These are phyloP conservation scores for Pseudocercospora fijiensis DNA, from an alignment of 2,329 filamentous ascomycete species.

Conservation along the genomic window DNA sequence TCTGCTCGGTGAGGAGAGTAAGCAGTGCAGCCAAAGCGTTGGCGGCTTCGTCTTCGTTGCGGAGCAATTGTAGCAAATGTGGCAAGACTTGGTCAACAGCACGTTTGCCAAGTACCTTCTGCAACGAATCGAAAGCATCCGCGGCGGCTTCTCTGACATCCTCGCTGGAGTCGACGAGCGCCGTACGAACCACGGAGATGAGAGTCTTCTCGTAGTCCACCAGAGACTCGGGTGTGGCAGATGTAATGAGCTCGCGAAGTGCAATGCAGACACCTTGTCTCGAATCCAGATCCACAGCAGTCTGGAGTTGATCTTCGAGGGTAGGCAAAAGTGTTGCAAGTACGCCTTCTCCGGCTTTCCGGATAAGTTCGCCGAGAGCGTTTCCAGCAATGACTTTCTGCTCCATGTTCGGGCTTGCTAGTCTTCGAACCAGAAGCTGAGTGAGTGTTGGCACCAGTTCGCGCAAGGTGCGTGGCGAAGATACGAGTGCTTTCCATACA, in stretches of 20 bases:
- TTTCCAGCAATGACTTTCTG: constrained; percentile 99
- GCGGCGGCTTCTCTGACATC: constrained; percentile 94
- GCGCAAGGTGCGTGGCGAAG: constrained; percentile 86
- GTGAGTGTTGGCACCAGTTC: constrained; percentile 93
- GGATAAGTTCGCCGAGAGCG: constrained; percentile 91
- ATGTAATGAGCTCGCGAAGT: constrained; percentile 85
- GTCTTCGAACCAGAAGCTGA: constrained; percentile 86
- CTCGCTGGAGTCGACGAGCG: constrained; percentile 82
- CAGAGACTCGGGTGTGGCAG: constrained; percentile 81
- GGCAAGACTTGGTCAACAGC: constrained; percentile 95
- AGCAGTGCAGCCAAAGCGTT: constrained; percentile 90
- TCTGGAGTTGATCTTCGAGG: constrained; percentile 85
- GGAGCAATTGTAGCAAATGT: constrained; percentile 83
- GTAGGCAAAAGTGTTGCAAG: constrained; percentile 84
- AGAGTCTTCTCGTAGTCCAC: constrained; percentile 94
- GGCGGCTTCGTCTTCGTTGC: constrained; percentile 80
- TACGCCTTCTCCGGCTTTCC: constrained; percentile 93
- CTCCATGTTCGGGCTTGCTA: constrained; percentile 96
- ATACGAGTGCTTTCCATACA: constrained; percentile 96
- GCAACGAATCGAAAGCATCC: constrained; percentile 92
- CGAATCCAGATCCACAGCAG: constrained; percentile 84
- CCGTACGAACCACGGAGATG: constrained; percentile 89
- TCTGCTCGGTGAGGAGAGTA: constrained; percentile 89
- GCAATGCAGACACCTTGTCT: constrained; percentile 98
- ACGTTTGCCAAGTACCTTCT: constrained; percentile 89